phyloP scores from a whole-genome alignment of 176 grass and related monocot genomes.

The Oryza officinalis region DNA sequence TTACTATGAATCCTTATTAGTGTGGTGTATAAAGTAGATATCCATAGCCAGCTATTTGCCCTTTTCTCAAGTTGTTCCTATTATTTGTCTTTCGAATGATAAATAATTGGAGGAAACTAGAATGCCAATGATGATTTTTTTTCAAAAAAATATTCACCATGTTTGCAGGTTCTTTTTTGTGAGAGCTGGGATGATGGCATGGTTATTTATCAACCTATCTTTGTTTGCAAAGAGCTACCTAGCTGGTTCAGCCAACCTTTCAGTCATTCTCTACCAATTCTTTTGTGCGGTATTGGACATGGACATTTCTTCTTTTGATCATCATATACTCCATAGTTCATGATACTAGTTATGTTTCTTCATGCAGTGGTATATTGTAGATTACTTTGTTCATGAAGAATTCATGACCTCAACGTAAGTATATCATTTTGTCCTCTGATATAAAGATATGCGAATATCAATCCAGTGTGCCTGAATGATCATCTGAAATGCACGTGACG shows the following conservation, averaged over 20 bases:
- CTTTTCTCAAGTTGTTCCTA: not conserved
- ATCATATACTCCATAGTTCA: constrained; percentile 16
- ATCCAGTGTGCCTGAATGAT: constrained; percentile 12
- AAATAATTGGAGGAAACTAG: not conserved
- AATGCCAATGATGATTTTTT: constrained; percentile 15
- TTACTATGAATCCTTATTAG: not conserved
- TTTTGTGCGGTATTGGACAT: constrained; percentile 78
- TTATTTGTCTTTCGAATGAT: not conserved
- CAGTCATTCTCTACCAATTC: constrained; percentile 84
- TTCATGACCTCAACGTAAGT: constrained; percentile 99
- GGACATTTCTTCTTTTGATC: constrained; percentile 17
- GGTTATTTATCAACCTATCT: constrained; percentile 98
- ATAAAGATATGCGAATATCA: constrained; percentile 26
- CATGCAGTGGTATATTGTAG: constrained; percentile 86
- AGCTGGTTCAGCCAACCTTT: constrained; percentile 72
- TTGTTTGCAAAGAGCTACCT: constrained; percentile 79
- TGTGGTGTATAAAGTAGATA: constrained; percentile 9
- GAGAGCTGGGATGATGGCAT: constrained; percentile 99
- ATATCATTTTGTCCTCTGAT: constrained; percentile 5
- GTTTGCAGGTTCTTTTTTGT: constrained; percentile 91
- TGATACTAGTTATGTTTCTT: constrained; percentile 35
- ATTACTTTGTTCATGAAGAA: constrained; percentile 96
- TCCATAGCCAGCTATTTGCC: not conserved
- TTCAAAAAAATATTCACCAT: constrained; percentile 5
- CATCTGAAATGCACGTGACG: not conserved